phyloP scores from a whole-genome alignment of 257 asterid species.

The Solanum phureja region DNA sequence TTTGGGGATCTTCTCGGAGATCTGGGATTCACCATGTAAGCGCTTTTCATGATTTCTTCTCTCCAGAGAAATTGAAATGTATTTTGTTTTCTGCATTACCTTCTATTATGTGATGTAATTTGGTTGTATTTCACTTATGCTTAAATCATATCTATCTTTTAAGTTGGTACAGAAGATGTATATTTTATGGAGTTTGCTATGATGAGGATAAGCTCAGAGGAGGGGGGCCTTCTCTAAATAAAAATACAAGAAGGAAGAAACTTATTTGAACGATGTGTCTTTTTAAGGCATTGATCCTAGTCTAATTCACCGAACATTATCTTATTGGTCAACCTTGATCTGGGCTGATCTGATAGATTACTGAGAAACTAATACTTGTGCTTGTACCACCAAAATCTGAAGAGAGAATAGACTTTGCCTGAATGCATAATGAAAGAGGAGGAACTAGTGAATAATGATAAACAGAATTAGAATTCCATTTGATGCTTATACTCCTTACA shows the following conservation, averaged over 20 bases:
- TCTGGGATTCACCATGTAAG: conserved; percentile 85
- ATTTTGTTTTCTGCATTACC: not conserved
- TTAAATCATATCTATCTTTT: not conserved
- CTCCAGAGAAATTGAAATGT: not conserved
- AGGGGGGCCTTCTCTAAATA: not conserved
- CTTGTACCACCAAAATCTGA: not conserved
- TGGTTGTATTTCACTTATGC: not conserved
- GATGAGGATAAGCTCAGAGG: not conserved
- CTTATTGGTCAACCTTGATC: not conserved
- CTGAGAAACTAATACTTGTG: not conserved
- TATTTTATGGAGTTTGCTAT: not conserved
- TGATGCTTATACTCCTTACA: not conserved
- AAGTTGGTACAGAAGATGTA: not conserved
- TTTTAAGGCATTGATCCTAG: not conserved
- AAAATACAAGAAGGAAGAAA: not conserved
- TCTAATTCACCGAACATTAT: not conserved
- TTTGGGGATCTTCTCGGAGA: conserved; percentile 87
- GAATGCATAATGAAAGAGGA: not conserved
- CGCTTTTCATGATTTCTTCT: not conserved
- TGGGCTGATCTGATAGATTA: not conserved
- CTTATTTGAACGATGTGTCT: not conserved
- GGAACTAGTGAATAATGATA: not conserved
- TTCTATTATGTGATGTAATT: not conserved
- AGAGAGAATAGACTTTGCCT: not conserved
- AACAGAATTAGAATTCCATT: not conserved